Evolutionary conservation across 352 stramenopile species (phyloP).

Genomic region (Pythium plurisporium): DNA sequence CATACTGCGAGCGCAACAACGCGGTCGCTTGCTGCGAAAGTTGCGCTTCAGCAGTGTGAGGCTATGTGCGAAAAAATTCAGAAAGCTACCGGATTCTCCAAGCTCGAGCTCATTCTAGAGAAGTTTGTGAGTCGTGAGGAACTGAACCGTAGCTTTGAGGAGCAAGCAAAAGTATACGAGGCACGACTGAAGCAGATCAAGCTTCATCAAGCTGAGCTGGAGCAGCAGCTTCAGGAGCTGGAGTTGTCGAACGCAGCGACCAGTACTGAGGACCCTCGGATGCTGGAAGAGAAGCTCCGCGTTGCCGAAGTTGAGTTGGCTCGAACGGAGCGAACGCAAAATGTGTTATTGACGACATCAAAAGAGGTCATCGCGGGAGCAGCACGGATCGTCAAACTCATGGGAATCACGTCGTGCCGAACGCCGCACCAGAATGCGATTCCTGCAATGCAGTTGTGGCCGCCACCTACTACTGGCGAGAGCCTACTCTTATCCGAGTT

Average conservation of each 20-base stretch:
- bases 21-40: conserved; percentile 58
- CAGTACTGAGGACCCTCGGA: conserved; percentile 50
- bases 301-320: conserved; percentile 66
- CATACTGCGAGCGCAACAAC: conserved; percentile 37
- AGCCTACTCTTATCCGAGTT: conserved; percentile 60
- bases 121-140: conserved; percentile 78
- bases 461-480: conserved; percentile 45
- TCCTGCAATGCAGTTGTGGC: conserved; percentile 53
- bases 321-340: conserved; percentile 60
- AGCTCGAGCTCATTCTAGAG: conserved; percentile 73
- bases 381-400: conserved; percentile 64
- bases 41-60: conserved; percentile 76
- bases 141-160: conserved; percentile 75
- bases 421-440: conserved; percentile 59
- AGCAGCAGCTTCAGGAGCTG: conserved; percentile 61
- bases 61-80: conserved; percentile 83
- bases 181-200: conserved; percentile 78
- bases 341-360: conserved; percentile 56
- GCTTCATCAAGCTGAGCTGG: conserved; percentile 58
- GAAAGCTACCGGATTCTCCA: conserved; percentile 70
- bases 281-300: conserved; percentile 69
- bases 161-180: conserved; percentile 81
- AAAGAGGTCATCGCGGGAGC: conserved; percentile 73
- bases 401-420: conserved; percentile 65
- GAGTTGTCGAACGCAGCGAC: conserved; percentile 54